These are phyloP conservation scores for Monosporozyma unispora DNA, from an alignment of 805 yeast genomes.

Conservation along the genomic window DNA sequence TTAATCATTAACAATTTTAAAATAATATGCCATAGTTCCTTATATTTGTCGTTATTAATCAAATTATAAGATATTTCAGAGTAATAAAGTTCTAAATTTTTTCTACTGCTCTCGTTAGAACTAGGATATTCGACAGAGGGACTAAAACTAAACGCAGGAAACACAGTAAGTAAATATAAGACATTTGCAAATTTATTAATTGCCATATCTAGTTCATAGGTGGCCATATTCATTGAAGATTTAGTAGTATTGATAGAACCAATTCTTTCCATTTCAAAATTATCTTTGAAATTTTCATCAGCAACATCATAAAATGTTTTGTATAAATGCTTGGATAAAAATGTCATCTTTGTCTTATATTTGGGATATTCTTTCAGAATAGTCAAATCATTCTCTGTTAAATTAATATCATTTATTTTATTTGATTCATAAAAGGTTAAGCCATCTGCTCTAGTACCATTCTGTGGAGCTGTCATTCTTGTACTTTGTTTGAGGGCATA, in stretches of 20 bases:
- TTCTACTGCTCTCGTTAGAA: neutral
- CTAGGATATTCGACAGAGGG: neutral
- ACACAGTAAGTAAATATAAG: neutral
- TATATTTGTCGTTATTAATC: neutral
- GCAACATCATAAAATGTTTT: neutral
- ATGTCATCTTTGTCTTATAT: neutral
- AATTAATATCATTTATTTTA: neutral
- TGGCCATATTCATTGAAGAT: neutral
- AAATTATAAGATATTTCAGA: neutral
- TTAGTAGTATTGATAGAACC: neutral
- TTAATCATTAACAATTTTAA: neutral
- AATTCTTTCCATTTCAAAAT: neutral
- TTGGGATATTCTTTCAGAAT: neutral
- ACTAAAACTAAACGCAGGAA: neutral
- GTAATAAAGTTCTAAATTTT: neutral
- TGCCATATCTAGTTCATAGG: neutral
- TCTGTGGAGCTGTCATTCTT: neutral
- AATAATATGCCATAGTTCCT: neutral
- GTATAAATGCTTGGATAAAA: neutral
- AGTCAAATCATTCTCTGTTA: neutral
- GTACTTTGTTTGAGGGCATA: neutral
- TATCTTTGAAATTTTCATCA: neutral
- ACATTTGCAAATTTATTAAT: neutral
- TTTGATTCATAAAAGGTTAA: neutral
- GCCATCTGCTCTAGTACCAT: conserved; percentile 1